These are phyloP conservation scores for Eucalyptus rudis DNA, from an alignment of 345 rosid genomes.

Conservation along the genomic window DNA sequence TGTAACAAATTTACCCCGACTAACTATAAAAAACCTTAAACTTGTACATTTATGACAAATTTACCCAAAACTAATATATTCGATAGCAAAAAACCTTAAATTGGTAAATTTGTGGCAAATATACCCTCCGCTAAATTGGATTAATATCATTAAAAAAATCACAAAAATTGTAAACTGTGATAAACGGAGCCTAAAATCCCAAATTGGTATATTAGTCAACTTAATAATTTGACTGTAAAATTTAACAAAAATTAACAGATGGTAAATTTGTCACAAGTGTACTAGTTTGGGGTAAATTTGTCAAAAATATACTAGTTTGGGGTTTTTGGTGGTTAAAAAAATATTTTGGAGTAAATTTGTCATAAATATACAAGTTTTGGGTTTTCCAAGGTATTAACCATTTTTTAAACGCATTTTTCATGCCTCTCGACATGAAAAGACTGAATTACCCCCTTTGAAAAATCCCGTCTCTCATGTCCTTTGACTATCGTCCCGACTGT, in stretches of 20 bases:
- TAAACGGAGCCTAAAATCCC: fast-evolving
- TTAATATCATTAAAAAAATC: too few relatives aligned
- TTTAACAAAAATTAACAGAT: fast-evolving
- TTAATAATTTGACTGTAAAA: too few relatives aligned
- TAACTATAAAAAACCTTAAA: too few relatives aligned
- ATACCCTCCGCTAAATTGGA: fast-evolving
- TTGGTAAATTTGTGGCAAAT: too few relatives aligned
- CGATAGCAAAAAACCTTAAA: fast-evolving
- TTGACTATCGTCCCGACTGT: background rate
- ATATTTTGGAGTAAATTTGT: too few relatives aligned
- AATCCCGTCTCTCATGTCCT: background rate
- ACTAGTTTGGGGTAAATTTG: fast-evolving
- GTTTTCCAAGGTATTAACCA: fast-evolving
- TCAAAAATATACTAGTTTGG: too few relatives aligned
- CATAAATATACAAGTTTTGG: fast-evolving
- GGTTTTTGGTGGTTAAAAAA: too few relatives aligned
- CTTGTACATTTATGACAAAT: fast-evolving
- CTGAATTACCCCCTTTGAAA: background rate
- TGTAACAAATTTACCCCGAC: too few relatives aligned
- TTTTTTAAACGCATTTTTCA: background rate
- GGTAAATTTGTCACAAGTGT: fast-evolving
- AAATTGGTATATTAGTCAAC: too few relatives aligned
- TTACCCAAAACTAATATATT: too few relatives aligned
- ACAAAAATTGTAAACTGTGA: too few relatives aligned
- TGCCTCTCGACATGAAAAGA: background rate